Percentiles rank a stretch among this genome's conserved stretches.
These are phyloP conservation scores for Excoecaria cochinchinensis DNA, from an alignment of 345 rosid species.

Conservation along the genomic window DNA sequence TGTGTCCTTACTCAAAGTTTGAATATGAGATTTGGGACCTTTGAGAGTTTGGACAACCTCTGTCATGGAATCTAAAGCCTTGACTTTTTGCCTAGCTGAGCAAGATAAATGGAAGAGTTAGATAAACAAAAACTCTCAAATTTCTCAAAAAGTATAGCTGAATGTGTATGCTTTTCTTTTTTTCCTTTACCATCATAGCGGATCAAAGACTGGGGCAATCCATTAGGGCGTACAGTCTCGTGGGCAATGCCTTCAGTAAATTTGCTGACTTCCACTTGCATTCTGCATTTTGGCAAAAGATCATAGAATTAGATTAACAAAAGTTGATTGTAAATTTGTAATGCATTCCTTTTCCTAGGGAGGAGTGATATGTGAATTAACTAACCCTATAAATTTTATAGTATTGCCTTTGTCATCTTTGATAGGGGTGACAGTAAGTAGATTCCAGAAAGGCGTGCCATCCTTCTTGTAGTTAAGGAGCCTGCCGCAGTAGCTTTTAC, in stretches of 20 bases:
- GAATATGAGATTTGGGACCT: constrained; percentile 52
- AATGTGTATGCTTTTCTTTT: not conserved
- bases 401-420: constrained; percentile 73
- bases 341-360: not conserved
- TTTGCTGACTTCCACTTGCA: constrained; percentile 99
- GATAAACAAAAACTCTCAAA: no score
- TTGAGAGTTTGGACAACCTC: constrained; percentile 86
- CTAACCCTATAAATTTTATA: constrained; percentile 85
- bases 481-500: constrained; percentile 82
- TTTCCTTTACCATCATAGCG: constrained; percentile 74
- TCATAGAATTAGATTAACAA: not conserved
- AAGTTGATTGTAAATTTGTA: not conserved
- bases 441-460: constrained; percentile 95
- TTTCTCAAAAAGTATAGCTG: not conserved
- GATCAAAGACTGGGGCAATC: constrained; percentile 75
- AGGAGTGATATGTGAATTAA: not conserved
- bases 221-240: constrained; percentile 80
- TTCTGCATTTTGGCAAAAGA: constrained; percentile 43
- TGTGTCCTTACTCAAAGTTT: constrained; percentile 34
- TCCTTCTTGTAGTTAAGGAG: constrained; percentile 92
- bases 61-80: constrained; percentile 74
- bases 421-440: constrained; percentile 88
- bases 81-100: constrained; percentile 81
- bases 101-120: constrained; percentile 1
- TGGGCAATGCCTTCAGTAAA: constrained; percentile 83